Evolutionary conservation across 225 moss, liverwort and hornwort species (phyloP), one percentile per base, ranked within the genome.

Genomic region (Asterella californica): DNA sequence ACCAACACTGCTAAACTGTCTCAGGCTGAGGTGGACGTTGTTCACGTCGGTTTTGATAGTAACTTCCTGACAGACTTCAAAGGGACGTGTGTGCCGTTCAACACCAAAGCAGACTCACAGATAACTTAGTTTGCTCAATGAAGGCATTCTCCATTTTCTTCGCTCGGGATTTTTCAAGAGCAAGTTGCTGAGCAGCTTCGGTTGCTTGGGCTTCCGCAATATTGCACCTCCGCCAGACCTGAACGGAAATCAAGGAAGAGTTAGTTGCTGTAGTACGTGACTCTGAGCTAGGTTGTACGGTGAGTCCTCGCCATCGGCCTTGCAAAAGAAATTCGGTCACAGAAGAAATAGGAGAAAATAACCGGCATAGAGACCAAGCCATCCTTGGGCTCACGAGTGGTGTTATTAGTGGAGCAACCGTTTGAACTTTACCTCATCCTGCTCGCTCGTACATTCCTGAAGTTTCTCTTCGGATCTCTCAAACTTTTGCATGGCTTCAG

Each of bases 161-260:
- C 64, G 78, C 68, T 63, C 86, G 86, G 78, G 84, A 86, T 67
- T 76, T 86, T 10, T 83, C 61, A 22, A 64, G 61, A 10, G 82
- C 84, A 59, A 89, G 76, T 75, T 89, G 84, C 71, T 89, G 89
- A 29, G 89, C 89, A 65, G 82, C 82, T 27, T 89, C 89, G 71
- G 89, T 89, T 17, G 89, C 89, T 76, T 89, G 84, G 21, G 86
- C 89, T 74, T 89, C 89, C 36, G 84, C 89, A 33, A 89, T 82
- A 73, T 86, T 86, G 80, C 84, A 84, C 63, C 84, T 82, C 77
- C 89, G 76, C 86, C 82, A 86, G 2, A 84, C 89, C 89, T 89
- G 63, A 74, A n/a, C 47, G 4, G 42, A n/a, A 19, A 60, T n/a
- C 29, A 74, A 5, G 25, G 21, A 10, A 12, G 42, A 7, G 42